Base-by-base conservation (phyloP, 164 flowering plant species). In the Amborella trichopoda region DNA sequence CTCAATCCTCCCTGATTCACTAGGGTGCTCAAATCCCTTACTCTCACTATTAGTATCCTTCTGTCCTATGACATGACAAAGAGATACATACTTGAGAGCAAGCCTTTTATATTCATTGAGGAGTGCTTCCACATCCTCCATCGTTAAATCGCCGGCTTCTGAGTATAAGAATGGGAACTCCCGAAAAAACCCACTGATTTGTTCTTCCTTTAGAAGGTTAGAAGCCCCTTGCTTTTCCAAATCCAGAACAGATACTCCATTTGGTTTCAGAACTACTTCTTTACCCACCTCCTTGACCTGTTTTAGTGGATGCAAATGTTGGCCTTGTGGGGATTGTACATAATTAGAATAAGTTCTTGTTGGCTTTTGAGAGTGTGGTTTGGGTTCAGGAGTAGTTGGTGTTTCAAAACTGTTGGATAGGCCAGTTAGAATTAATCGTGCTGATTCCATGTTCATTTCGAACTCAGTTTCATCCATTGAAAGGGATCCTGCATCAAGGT, bases 401-500 rank as follows among this genome's bases (percentile, higher is more conserved):
- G 46, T 49, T 32, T 73, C 70, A 13, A 50, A 30, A 54, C 68
- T 65, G 21, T 55, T 42, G 21, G 82, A 68, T 44, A 83, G 75
- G 46, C 93, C 87, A 44, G 76, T 68, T 0, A 83, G 59, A 52
- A 83, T 76, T 18, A 79, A 69, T 54, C 62, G 83, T 55, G 95
- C 94, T 64, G 71, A 70, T 61, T 86, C 87, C 89, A 90, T 81
- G 68, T 80, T 81, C 33, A 46, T 69, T 54, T 83, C 78, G 58
- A 74, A 90, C 59, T 90, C 93, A 9, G 56, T 48, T 66, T 81
- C 94, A 26, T 90, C 95, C 98, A 90, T 79, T 27, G 98, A 90
- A 52, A 90, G 72, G 44, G 95, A 65, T 38, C 78, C 55, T 50
- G 89, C 94, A 68, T 86, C 75, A 24, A 90, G 76, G 52, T 78